These are phyloP conservation scores for Moesziomyces antarcticus DNA, from an alignment of 1,284 basidiomycete genomes.

Conservation along the genomic window DNA sequence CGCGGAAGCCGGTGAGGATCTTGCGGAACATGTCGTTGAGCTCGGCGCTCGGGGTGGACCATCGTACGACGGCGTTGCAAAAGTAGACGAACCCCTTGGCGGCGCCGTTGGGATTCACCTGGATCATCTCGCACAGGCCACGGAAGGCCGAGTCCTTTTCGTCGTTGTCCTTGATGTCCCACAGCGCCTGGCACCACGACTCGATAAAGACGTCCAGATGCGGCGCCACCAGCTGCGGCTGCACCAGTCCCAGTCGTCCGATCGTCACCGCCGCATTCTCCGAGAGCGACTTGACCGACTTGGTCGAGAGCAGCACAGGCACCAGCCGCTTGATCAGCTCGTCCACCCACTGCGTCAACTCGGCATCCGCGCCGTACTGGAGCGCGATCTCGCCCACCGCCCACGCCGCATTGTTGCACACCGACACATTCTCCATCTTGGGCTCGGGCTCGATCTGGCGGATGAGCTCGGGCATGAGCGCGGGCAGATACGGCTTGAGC, in stretches of 20 bases:
- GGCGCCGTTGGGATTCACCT: slow-evolving; percentile 79
- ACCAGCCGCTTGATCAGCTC: slow-evolving; percentile 88
- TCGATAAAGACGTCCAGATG: slow-evolving; percentile 90
- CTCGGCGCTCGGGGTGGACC: slow-evolving; percentile 59
- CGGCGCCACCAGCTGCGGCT: slow-evolving; percentile 86
- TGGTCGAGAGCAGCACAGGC: slow-evolving; percentile 88
- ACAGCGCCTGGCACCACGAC: slow-evolving; percentile 95
- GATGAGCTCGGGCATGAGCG: slow-evolving; percentile 89
- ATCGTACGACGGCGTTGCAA: slow-evolving; percentile 67
- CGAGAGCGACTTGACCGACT: slow-evolving; percentile 90
- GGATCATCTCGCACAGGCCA: slow-evolving; percentile 94
- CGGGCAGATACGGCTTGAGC: slow-evolving; percentile 79
- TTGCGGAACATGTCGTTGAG: slow-evolving; percentile 67
- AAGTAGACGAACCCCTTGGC: slow-evolving; percentile 66
- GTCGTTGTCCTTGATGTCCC: slow-evolving; percentile 99
- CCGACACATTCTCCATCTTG: slow-evolving; percentile 89
- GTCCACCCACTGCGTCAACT: slow-evolving; percentile 60
- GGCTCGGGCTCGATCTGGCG: slow-evolving; percentile 90
- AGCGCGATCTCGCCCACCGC: slow-evolving; percentile 93
- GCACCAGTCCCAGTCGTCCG: slow-evolving; percentile 92
- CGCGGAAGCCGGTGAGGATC: slow-evolving; percentile 84
- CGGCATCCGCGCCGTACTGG: slow-evolving; percentile 69
- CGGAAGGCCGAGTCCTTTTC: slow-evolving; percentile 99
- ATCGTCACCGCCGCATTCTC: slow-evolving; percentile 99
- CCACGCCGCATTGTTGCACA: slow-evolving; percentile 99